Evolutionary conservation across 441 rosid genomes (phyloP).

Genomic region (Melastoma candidum): DNA sequence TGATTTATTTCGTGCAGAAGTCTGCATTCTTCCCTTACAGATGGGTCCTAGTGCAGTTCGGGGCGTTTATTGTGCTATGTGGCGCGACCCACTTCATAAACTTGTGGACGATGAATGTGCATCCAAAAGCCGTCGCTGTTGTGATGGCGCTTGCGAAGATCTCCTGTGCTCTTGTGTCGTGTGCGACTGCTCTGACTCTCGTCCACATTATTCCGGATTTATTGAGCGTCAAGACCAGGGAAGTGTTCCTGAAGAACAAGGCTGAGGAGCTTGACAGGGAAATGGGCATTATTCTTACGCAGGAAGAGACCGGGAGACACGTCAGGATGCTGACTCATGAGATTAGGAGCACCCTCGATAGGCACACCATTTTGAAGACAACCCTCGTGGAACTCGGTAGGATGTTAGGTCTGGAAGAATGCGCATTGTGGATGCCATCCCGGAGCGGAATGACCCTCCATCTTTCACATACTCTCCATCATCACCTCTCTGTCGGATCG

Average conservation of each 20-base stretch:
- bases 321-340: constrained; percentile 96
- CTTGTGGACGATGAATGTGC: constrained; percentile 72
- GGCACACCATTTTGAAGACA: constrained; percentile 70
- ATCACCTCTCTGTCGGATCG: constrained; percentile 51
- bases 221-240: constrained; percentile 71
- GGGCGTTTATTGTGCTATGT: constrained; percentile 88
- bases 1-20: constrained; percentile 81
- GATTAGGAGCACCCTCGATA: constrained; percentile 80
- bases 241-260: constrained; percentile 61
- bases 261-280: constrained; percentile 84
- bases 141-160: constrained; percentile 78
- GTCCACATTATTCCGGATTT: constrained; percentile 91
- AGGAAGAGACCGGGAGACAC: constrained; percentile 94
- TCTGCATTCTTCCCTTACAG: constrained; percentile 86
- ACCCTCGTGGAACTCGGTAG: constrained; percentile 87
- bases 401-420: constrained; percentile 75
- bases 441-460: constrained; percentile 47
- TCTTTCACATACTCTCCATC: constrained; percentile 63
- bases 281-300: constrained; percentile 83
- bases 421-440: constrained; percentile 96
- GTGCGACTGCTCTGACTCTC: constrained; percentile 80
- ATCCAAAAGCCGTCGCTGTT: constrained; percentile 71
- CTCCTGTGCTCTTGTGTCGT: constrained; percentile 83
- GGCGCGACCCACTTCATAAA: constrained; percentile 92
- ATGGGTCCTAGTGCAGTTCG: constrained; percentile 98